Conservation (phyloP, 2,329 filamentous ascomycete genomes). For the Cladorrhinum sp. region DNA sequence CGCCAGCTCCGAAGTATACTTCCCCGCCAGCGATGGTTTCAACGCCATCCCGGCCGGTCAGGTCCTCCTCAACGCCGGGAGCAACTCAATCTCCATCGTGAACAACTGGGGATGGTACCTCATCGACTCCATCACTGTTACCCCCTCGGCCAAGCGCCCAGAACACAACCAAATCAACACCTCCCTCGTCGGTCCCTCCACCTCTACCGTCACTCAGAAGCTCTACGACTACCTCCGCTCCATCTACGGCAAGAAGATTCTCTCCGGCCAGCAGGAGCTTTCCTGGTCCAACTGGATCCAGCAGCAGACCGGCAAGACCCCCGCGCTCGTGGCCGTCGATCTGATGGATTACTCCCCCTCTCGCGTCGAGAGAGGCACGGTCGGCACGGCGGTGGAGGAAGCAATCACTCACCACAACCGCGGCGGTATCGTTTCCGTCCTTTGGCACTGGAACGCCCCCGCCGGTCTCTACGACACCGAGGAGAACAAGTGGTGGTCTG, state of each 20-base stretch:
- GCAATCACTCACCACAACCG: conserved; percentile 42
- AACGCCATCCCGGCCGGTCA: conserved; percentile 42
- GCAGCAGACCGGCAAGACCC: conserved; percentile 44
- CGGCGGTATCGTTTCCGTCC: conserved; percentile 46
- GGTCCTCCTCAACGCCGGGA: conserved; percentile 41
- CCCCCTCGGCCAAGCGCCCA: conserved; percentile 19
- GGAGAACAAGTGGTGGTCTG: conserved; percentile 45
- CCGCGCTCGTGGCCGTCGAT: conserved; percentile 45
- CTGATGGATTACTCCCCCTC: conserved; percentile 49
- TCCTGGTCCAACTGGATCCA: conserved; percentile 42
- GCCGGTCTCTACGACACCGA: conserved; percentile 44
- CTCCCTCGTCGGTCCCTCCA: conserved; percentile 37
- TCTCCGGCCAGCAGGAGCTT: conserved; percentile 48
- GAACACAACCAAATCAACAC: conserved; percentile 23
- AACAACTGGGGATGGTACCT: conserved; percentile 50
- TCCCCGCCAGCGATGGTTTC: conserved; percentile 39
- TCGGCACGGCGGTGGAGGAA: conserved; percentile 43
- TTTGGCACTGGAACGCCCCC: conserved; percentile 50
- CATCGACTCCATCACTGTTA: conserved; percentile 41
- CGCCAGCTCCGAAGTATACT: conserved; percentile 39
- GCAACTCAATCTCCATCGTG: conserved; percentile 44
- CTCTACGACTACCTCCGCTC: conserved; percentile 42
- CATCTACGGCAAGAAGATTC: conserved; percentile 45
- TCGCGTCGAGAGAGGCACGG: conserved; percentile 41
- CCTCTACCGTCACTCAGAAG: conserved; percentile 36